Evolutionary conservation across 2,329 filamentous ascomycete species (phyloP).

Genomic region (Chrysoporthe cubensis): DNA sequence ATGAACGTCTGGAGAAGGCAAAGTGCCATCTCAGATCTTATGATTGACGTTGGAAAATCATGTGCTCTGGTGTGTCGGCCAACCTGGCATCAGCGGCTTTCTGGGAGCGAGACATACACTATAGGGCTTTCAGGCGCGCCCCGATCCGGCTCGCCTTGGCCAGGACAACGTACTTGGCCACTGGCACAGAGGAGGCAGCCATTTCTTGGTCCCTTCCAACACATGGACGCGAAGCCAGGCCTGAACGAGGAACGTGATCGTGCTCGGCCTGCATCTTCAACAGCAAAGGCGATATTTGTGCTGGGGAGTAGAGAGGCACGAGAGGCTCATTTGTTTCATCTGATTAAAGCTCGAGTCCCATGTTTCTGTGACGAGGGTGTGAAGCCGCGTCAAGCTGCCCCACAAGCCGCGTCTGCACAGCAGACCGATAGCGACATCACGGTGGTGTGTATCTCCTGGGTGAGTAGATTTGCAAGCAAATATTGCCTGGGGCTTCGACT

Average conservation of each 20-base stretch:
- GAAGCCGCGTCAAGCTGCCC: not conserved
- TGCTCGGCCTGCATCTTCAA: not conserved
- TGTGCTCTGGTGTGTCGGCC: not conserved
- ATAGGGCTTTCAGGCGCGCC: not conserved
- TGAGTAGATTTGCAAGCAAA: not conserved
- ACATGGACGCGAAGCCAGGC: not conserved
- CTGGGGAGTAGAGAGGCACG: not conserved
- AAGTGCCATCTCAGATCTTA: constrained; percentile 8
- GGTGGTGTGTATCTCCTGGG: not conserved
- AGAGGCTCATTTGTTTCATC: not conserved
- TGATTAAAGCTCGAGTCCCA: not conserved
- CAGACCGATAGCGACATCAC: not conserved
- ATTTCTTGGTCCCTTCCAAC: not conserved
- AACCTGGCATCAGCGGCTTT: not conserved
- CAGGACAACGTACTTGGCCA: not conserved
- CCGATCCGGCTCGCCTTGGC: constrained; percentile 9
- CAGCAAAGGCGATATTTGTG: not conserved
- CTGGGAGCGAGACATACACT: constrained; percentile 3
- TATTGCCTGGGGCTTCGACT: not conserved
- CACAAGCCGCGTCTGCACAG: too few species aligned
- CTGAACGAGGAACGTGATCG: not conserved
- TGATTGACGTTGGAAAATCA: not conserved
- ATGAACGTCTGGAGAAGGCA: constrained; percentile 1
- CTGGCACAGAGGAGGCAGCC: not conserved
- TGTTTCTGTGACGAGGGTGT: not conserved